These are phyloP conservation scores for Rhododendron molle DNA, from an alignment of 148 eudicot genomes.

Conservation along the genomic window DNA sequence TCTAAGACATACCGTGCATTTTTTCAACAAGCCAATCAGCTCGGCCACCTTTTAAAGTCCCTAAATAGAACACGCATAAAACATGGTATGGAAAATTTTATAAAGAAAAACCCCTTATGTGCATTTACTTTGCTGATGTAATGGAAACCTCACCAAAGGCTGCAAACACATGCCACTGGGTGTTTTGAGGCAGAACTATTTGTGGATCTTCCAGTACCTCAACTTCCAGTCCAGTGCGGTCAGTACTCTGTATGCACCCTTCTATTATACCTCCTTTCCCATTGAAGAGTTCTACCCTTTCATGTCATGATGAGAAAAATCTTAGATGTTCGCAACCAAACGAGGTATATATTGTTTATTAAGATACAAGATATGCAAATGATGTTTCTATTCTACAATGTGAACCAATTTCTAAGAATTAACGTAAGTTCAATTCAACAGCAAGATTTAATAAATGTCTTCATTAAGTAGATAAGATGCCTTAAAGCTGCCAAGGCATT, in stretches of 20 bases:
- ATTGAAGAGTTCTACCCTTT: constrained; percentile 95
- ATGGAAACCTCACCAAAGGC: constrained; percentile 65
- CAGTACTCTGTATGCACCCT: constrained; percentile 72
- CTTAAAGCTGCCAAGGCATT: neutral
- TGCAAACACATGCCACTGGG: constrained; percentile 89
- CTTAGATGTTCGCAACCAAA: neutral
- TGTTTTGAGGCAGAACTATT: constrained; percentile 40
- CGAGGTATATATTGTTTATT: neutral
- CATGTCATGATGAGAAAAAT: constrained; percentile 27
- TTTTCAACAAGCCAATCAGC: constrained; percentile 96
- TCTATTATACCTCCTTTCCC: constrained; percentile 85
- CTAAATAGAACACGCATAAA: constrained; percentile 30
- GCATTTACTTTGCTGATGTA: neutral
- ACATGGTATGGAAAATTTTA: constrained; percentile 7
- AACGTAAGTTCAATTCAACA: neutral
- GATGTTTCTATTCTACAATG: too few species aligned
- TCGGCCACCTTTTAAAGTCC: constrained; percentile 90
- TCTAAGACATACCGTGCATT: constrained; percentile 68
- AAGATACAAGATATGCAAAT: neutral
- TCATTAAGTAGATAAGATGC: neutral
- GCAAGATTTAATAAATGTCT: neutral
- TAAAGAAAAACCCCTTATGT: neutral
- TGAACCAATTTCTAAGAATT: neutral
- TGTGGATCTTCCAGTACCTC: constrained; percentile 57
- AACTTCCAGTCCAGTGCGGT: constrained; percentile 72